These are phyloP conservation scores for Fusarium proliferatum DNA, from an alignment of 2,329 filamentous ascomycete genomes.

Conservation along the genomic window DNA sequence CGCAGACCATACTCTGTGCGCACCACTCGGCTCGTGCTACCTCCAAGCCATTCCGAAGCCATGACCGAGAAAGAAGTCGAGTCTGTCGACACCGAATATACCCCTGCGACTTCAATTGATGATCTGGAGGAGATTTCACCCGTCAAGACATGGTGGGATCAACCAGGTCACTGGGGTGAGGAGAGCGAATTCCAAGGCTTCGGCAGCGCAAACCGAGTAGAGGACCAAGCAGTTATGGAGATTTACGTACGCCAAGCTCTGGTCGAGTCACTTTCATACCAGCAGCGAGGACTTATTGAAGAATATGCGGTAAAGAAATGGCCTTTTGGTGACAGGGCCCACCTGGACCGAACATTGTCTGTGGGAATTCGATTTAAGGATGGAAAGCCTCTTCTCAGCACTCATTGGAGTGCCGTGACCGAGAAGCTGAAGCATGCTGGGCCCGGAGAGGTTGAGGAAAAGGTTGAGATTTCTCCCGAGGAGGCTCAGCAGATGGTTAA, in stretches of 20 bases:
- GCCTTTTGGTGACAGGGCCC: constrained; percentile 47
- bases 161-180: constrained; percentile 62
- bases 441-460: constrained; percentile 37
- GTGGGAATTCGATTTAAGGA: constrained; percentile 55
- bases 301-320: constrained; percentile 50
- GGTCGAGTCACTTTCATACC: constrained; percentile 62
- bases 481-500: constrained; percentile 57
- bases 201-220: constrained; percentile 52
- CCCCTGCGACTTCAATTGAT: constrained; percentile 58
- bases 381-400: constrained; percentile 54
- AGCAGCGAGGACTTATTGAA: constrained; percentile 46
- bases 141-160: constrained; percentile 65
- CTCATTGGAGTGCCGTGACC: constrained; percentile 51
- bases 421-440: constrained; percentile 48
- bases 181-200: constrained; percentile 60
- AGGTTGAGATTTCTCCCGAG: constrained; percentile 47
- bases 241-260: constrained; percentile 62
- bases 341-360: constrained; percentile 51
- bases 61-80: constrained; percentile 47
- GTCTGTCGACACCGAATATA: constrained; percentile 54
- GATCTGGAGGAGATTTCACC: constrained; percentile 61
- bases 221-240: constrained; percentile 59
- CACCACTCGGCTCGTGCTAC: constrained; percentile 49
- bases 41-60: constrained; percentile 50
- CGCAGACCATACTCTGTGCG: constrained; percentile 43